phyloP scores from a whole-genome alignment of 2,329 filamentous ascomycete genomes.

The Colletotrichum sp. region DNA sequence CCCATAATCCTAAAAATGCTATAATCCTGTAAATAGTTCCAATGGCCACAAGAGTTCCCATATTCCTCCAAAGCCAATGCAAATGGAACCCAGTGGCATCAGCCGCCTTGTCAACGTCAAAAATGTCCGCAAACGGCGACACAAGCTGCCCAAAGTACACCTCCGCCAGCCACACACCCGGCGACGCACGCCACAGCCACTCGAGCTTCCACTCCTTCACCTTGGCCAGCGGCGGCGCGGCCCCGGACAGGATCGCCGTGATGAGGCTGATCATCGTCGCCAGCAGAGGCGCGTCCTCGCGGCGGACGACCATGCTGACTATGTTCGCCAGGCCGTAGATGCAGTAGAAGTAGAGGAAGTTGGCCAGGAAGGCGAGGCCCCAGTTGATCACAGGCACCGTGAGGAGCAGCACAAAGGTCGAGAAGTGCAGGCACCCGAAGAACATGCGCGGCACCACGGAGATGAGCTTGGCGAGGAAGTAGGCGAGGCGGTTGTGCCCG shows the following conservation, averaged over 20 bases:
- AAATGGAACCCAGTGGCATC: constrained; percentile 49
- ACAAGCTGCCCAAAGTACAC: constrained; percentile 59
- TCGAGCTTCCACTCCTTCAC: constrained; percentile 57
- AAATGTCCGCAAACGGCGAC: constrained; percentile 53
- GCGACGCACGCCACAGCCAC: constrained; percentile 60
- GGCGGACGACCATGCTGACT: constrained; percentile 57
- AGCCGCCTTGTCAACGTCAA: constrained; percentile 51
- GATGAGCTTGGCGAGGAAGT: constrained; percentile 61
- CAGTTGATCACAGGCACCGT: constrained; percentile 55
- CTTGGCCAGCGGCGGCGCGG: constrained; percentile 53
- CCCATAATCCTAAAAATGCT: constrained; percentile 43
- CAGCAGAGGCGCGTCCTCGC: constrained; percentile 62
- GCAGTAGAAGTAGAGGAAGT: constrained; percentile 62
- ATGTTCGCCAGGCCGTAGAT: constrained; percentile 60
- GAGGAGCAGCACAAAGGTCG: constrained; percentile 53
- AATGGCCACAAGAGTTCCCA: constrained; percentile 40
- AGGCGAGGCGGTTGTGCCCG: constrained; percentile 60
- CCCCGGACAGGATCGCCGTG: constrained; percentile 58
- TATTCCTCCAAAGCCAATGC: constrained; percentile 47
- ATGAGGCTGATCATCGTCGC: constrained; percentile 60
- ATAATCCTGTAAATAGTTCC: constrained; percentile 49
- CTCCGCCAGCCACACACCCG: constrained; percentile 62
- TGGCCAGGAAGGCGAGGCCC: constrained; percentile 51
- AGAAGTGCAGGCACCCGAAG: constrained; percentile 59
- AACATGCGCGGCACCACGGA: constrained; percentile 56